These are phyloP conservation scores for Aulographum hederae DNA, from an alignment of 2,329 filamentous ascomycete genomes.

Conservation along the genomic window DNA sequence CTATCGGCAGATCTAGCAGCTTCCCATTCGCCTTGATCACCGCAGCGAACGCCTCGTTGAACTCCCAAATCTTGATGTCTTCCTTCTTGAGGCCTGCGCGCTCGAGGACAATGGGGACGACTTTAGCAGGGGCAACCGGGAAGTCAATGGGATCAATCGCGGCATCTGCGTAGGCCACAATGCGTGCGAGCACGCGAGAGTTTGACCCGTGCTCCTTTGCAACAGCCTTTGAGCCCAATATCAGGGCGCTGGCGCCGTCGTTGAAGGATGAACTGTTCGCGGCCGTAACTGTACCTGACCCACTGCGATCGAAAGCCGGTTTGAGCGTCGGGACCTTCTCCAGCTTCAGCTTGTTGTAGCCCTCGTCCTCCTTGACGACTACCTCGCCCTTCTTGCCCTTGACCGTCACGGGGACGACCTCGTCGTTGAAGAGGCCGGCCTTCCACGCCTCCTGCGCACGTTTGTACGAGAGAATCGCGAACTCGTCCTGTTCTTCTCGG, in stretches of 20 bases:
- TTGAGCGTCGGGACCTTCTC: constrained; percentile 78
- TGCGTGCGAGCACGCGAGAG: constrained; percentile 71
- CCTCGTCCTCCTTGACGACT: constrained; percentile 68
- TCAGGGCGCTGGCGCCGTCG: constrained; percentile 80
- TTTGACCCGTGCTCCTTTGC: constrained; percentile 61
- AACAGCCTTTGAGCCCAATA: constrained; percentile 64
- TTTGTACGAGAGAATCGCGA: constrained; percentile 76
- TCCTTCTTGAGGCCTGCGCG: constrained; percentile 81
- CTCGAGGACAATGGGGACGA: constrained; percentile 75
- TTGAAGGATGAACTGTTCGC: constrained; percentile 91
- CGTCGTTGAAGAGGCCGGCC: constrained; percentile 64
- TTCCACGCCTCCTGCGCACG: constrained; percentile 84
- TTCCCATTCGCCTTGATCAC: constrained; percentile 92
- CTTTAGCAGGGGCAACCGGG: constrained; percentile 78
- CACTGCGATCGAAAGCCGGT: constrained; percentile 76
- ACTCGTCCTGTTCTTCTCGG: constrained; percentile 76
- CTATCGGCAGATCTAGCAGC: constrained; percentile 55
- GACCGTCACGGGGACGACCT: constrained; percentile 77
- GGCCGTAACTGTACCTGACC: constrained; percentile 78
- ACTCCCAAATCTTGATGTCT: constrained; percentile 90
- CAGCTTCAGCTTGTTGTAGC: constrained; percentile 68
- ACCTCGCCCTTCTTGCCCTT: constrained; percentile 64
- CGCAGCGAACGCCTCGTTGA: constrained; percentile 94
- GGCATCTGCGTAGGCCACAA: constrained; percentile 74
- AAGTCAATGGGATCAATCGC: constrained; percentile 87